A percentile compares a stretch with the other conserved stretches of the same genome.
Evolutionary conservation across 805 yeast genomes (phyloP).

Genomic region (Cyberlindnera japonica): DNA sequence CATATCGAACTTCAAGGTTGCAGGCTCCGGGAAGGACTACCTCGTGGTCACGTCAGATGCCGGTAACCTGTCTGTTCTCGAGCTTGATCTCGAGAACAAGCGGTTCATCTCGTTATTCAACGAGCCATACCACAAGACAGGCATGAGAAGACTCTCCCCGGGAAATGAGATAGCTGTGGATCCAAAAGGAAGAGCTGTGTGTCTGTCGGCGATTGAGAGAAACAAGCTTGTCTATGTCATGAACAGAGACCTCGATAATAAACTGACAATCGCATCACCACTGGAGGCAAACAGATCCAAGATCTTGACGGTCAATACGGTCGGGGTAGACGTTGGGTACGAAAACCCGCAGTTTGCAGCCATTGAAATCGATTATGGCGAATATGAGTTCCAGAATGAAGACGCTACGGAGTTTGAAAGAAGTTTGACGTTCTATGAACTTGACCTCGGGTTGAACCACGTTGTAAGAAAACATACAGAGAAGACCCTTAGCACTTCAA

Average conservation of each 20-base stretch:
- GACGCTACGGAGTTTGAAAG: conserved; percentile 26
- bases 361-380: conserved; percentile 58
- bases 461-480: conserved; percentile 52
- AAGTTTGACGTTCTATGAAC: conserved; percentile 63
- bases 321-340: conserved; percentile 69
- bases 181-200: conserved; percentile 63
- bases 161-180: conserved; percentile 71
- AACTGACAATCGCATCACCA: conserved; percentile 62
- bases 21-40: conserved; percentile 52
- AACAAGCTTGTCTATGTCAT: conserved; percentile 69
- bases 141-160: conserved; percentile 70
- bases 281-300: conserved; percentile 58
- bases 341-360: conserved; percentile 86
- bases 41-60: conserved; percentile 76
- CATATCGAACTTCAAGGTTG: conserved; percentile 46
- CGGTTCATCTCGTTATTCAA: conserved; percentile 43
- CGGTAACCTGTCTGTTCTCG: conserved; percentile 60
- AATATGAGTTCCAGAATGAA: conserved; percentile 28
- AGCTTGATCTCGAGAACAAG: conserved; percentile 39
- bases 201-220: conserved; percentile 70
- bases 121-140: conserved; percentile 71
- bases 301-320: conserved; percentile 47
- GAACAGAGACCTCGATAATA: conserved; percentile 44
- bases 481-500: conserved; percentile 39
- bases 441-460: conserved; percentile 84